Evolutionary conservation across 441 rosid species (phyloP), one percentile per base, ranked within the genome.

Genomic region (Macaranga tanarius): DNA sequence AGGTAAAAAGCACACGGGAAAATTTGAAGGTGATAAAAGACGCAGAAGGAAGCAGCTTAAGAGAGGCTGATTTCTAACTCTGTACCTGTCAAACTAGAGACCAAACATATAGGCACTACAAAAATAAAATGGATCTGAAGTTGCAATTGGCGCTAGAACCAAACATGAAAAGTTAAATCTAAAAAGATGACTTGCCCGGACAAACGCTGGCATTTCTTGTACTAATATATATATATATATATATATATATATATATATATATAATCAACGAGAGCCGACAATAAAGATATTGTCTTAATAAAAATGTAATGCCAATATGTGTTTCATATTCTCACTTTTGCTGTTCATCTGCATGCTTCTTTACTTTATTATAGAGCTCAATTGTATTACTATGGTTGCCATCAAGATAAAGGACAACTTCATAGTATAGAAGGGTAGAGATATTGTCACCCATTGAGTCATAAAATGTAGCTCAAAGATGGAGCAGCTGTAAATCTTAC

Each of bases 351-450:
- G 77, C 74, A 62, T 71, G 72, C 48, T 86, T 86, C 68, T 73
- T 79, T 45, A 89, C 87, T 82, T 78, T 90, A 16, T 76, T 77
- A 68, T 86, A 89, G 45, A 96, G 89, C 13, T 90, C 95, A 6
- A 85, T 77, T 20, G 95, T 83, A 69, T 90, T 97, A 0, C 70
- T 11, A 42, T 88, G 94, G 73, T 66, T 61, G 23, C 93, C 91
- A 60, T 96, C 97, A 44, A 93, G 89, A 75, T 97, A 89, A 26
- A 96, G 91, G 47, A 97, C 99, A 62, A 98, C 99, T 85, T 92
- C 97, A 70, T 97, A 93, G 72, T 96, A 98, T 83, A 85, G 86
- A 15, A 87, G 12, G 3, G 97, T 81, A 42, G 86, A 82, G 25
- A 74, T 54, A 69, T 74, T 70, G 76, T 86, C 86, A 48, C 96